phyloP scores from a whole-genome alignment of 2,329 filamentous ascomycete species.

The Colletotrichum lini region DNA sequence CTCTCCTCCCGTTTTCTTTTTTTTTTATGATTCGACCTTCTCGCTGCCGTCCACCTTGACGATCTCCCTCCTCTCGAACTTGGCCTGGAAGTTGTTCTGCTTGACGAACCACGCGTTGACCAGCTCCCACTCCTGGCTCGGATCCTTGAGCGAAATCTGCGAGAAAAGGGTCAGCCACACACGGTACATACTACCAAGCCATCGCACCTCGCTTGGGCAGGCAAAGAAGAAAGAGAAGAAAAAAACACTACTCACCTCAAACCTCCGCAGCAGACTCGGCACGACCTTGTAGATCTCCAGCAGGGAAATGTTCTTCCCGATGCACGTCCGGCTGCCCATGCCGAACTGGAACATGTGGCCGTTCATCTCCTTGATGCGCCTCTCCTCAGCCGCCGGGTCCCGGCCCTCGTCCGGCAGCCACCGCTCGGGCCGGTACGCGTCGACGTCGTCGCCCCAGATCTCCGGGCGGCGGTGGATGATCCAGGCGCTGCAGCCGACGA shows the following conservation, averaged over 20 bases:
- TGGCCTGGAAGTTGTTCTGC: slow-evolving; percentile 68
- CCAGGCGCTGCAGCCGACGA: slow-evolving; percentile 83
- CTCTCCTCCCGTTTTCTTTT: not conserved
- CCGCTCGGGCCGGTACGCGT: slow-evolving; percentile 77
- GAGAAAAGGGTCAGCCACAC: not conserved
- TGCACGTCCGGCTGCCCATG: slow-evolving; percentile 79
- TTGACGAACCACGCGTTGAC: slow-evolving; percentile 76
- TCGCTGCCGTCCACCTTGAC: slow-evolving; percentile 51
- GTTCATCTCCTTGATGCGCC: slow-evolving; percentile 75
- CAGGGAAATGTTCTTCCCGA: slow-evolving; percentile 76
- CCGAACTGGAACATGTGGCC: slow-evolving; percentile 82
- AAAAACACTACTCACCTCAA: slow-evolving; percentile 63
- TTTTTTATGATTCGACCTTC: slow-evolving; percentile 14
- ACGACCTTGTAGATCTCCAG: slow-evolving; percentile 76
- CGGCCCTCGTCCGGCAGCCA: slow-evolving; percentile 67
- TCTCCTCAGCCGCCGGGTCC: slow-evolving; percentile 59
- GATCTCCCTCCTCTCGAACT: slow-evolving; percentile 60
- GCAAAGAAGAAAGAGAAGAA: no score
- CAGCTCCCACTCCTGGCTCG: slow-evolving; percentile 69
- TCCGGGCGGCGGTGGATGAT: slow-evolving; percentile 78
- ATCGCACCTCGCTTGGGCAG: no score
- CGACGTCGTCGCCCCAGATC: slow-evolving; percentile 78
- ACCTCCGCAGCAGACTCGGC: slow-evolving; percentile 73
- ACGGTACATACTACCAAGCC: no score
- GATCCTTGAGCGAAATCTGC: slow-evolving; percentile 69